Evolutionary conservation across 2,329 filamentous ascomycete genomes (phyloP).

Genomic region (Exophiala spinifera): DNA sequence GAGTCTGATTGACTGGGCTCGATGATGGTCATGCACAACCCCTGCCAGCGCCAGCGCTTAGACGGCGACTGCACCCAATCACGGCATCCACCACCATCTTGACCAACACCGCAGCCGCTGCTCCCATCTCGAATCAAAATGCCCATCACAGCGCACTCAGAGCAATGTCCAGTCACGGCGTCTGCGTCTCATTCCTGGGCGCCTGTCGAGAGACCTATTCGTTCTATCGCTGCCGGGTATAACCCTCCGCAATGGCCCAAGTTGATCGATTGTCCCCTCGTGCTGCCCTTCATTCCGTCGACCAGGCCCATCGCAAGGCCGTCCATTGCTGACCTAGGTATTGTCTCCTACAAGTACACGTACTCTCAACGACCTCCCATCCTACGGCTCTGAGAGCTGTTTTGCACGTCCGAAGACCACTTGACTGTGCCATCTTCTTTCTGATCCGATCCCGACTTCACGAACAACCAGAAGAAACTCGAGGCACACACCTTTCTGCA

Average conservation of each 20-base stretch:
- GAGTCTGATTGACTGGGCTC: not conserved
- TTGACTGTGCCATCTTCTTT: conserved; percentile 19
- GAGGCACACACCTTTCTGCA: too few relatives aligned
- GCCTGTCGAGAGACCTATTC: conserved; percentile 8
- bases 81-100: not conserved
- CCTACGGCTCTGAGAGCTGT: not conserved
- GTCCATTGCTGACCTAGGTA: not conserved
- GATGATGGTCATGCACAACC: not conserved
- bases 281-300: conserved; percentile 6
- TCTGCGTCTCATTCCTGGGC: conserved; percentile 13
- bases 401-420: conserved; percentile 9
- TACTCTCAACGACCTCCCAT: not conserved
- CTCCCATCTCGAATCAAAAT: conserved; percentile 14
- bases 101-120: conserved; percentile 7
- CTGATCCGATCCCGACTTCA: not conserved
- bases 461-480: not conserved
- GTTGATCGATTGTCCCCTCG: not conserved
- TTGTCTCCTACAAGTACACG: too few relatives aligned
- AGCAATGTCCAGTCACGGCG: conserved; percentile 19
- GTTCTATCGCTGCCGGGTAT: not conserved
- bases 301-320: conserved; percentile 6
- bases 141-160: conserved; percentile 13
- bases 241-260: not conserved
- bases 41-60: conserved; percentile 15
- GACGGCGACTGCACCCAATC: conserved; percentile 7